Base-by-base conservation (phyloP, 2,329 filamentous ascomycete genomes). In the Exophiala bonariae region DNA sequence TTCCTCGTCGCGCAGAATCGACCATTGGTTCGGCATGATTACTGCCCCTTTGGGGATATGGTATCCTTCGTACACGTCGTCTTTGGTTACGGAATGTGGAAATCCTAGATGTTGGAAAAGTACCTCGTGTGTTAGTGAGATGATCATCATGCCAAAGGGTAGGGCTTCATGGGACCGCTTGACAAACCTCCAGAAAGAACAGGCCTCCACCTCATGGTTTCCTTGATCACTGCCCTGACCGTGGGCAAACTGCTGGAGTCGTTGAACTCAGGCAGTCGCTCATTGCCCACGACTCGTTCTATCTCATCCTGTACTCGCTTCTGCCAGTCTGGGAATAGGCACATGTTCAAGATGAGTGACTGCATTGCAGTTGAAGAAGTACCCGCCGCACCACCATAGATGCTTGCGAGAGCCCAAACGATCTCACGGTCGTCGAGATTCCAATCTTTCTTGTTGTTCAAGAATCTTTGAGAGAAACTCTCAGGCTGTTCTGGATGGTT, bases 51-150 rank as follows among this genome's bases (percentile, higher is more conserved):
- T 65, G 3, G 76, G 75, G 16, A 79, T 75, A 8, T 67, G 60
- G 52, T 72, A 77, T 13, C 73, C 74, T 34, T 69, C 66, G 55
- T 75, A 78, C 5, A 60, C 57, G 45, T 79, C 75, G 35, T 78
- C 74, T 26, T 71, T 65, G 1, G 69, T 72, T 0, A 68, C 66
- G 1, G 73, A 71, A 46, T 79, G 76, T 0, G 76, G 76, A 1
- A 72, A 67, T 0, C 69, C 73, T 1, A 73, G 14, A 7, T 34
- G 28, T 31, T 9, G n/a, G 9, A 31, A 8, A n/a, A 36, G n/a
- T n/a, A n/a, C n/a, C n/a, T n/a, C n/a, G n/a, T n/a, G n/a, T n/a
- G n/a, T n/a, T n/a, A n/a, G n/a, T n/a, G n/a, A n/a, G n/a, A n/a
- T n/a, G n/a, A n/a, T n/a, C n/a, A n/a, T n/a, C n/a, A n/a, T n/a